Evolutionary conservation across 352 stramenopile species (phyloP), one percentile per base, ranked within the genome.

Genomic region (Globisporangium spinosum): DNA sequence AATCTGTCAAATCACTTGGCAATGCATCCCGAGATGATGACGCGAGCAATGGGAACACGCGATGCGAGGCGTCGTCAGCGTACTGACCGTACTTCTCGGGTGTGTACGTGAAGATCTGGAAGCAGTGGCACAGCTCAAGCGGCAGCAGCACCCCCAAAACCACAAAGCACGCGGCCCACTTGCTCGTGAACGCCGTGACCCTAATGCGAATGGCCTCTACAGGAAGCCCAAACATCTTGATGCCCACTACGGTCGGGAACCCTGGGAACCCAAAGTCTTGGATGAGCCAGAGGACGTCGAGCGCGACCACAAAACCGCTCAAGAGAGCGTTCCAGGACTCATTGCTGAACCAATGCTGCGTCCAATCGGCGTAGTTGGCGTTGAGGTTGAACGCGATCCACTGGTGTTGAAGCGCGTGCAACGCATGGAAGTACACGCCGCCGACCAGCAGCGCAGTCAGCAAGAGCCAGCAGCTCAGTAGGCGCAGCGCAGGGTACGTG

Each of bases 221-320:
- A 22, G 74, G 54, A 5, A 83, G 72, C 3, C 80, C 82, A 71
- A 84, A 88, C 3, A 87, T 66, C 47, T 69, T 73, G 3, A 64
- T 64, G 2, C 76, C 77, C 40, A 76, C 25, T 6, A 68, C 54
- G 1, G 77, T 78, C 6, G 70, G 64, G 70, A 89, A 83, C 12
- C 65, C 69, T n/a, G 82, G 80, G 53, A 89, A 90, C 25, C 77
- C 35, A 35, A 65, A 85, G 49, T 85, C 77, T 47, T 89, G 80
- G 9, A 85, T 47, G 9, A 88, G 15, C 80, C 78, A 89, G 13
- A 85, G 34, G 0, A 88, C 0, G 65, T 90, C 78, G 32, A 89
- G 69, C 22, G 58, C 58, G 3, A 90, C 68, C 25, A 83, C 57
- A 0, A 77, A 62, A 1, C 77, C 71, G 25, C 69, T 69, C 8